phyloP scores from a whole-genome alignment of 2,329 filamentous ascomycete species.

The Aspergillus ochraceoroseus region DNA sequence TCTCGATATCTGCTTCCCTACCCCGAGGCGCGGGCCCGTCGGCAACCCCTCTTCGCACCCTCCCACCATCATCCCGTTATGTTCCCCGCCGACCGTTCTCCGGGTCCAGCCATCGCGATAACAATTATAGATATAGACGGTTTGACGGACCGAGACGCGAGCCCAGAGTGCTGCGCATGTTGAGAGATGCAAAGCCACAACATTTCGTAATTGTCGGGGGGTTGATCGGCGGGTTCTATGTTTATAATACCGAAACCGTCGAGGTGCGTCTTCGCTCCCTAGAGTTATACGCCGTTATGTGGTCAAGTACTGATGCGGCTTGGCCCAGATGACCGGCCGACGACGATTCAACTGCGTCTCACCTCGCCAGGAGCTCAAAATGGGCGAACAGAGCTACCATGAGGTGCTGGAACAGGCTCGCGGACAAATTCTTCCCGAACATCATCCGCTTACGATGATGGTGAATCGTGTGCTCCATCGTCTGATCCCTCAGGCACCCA shows the following conservation, averaged over 20 bases:
- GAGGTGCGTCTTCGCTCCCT: slow-evolving; percentile 37
- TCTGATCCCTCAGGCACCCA: slow-evolving; percentile 50
- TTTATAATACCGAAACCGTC: slow-evolving; percentile 54
- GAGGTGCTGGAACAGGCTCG: slow-evolving; percentile 47
- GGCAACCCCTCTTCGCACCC: too few relatives aligned
- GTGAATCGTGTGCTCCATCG: slow-evolving; percentile 52
- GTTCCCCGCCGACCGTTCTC: slow-evolving; percentile 15
- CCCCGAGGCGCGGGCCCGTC: not conserved
- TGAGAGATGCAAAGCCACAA: slow-evolving; percentile 24
- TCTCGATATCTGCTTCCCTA: not conserved
- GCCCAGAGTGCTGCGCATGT: slow-evolving; percentile 17
- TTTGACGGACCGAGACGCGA: slow-evolving; percentile 15
- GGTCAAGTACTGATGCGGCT: not conserved
- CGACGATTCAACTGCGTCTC: slow-evolving; percentile 56
- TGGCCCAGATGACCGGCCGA: slow-evolving; percentile 48
- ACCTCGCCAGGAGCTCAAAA: slow-evolving; percentile 42
- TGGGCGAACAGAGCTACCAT: slow-evolving; percentile 45
- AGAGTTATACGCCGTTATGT: not conserved
- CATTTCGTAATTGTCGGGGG: slow-evolving; percentile 39
- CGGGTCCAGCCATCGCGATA: slow-evolving; percentile 7
- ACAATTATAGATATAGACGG: slow-evolving; percentile 20
- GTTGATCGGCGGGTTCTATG: slow-evolving; percentile 46
- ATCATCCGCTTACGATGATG: slow-evolving; percentile 46
- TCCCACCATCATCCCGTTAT: not conserved
- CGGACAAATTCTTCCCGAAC: slow-evolving; percentile 47